phyloP scores from a whole-genome alignment of 805 yeast genomes.

The Yarrowia divulgata region DNA sequence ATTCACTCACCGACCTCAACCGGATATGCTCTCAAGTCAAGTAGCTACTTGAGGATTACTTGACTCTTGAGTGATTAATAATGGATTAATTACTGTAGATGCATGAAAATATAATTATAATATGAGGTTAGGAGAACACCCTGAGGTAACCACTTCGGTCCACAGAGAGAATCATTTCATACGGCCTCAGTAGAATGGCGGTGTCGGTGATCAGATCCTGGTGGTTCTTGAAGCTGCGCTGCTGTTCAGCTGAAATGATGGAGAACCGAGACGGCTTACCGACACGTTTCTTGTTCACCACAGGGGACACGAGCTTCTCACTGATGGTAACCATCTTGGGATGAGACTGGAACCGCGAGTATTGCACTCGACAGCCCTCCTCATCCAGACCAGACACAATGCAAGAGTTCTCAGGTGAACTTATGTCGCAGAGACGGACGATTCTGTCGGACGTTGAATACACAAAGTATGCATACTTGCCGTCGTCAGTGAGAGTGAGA shows the following conservation, averaged over 20 bases:
- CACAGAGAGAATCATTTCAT: slow-evolving; percentile 66
- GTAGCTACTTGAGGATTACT: background rate
- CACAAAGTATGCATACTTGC: slow-evolving; percentile 19
- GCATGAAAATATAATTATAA: background rate
- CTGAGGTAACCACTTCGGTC: slow-evolving; percentile 73
- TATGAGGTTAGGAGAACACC: slow-evolving; percentile 52
- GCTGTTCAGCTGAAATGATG: slow-evolving; percentile 56
- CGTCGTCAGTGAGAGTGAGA: slow-evolving; percentile 29
- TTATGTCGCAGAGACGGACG: slow-evolving; percentile 52
- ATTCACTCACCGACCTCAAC: background rate
- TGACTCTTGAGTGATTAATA: background rate
- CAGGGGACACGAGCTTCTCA: slow-evolving; percentile 50
- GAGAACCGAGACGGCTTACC: slow-evolving; percentile 49
- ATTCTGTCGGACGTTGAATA: slow-evolving; percentile 44
- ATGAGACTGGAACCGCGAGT: slow-evolving; percentile 47
- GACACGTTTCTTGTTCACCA: slow-evolving; percentile 40
- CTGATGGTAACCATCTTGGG: slow-evolving; percentile 54
- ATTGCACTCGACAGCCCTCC: slow-evolving; percentile 43
- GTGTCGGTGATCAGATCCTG: slow-evolving; percentile 61
- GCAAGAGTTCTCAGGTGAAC: slow-evolving; percentile 48
- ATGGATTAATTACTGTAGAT: background rate
- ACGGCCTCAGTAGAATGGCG: slow-evolving; percentile 58
- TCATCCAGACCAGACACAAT: slow-evolving; percentile 49
- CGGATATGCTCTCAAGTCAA: no score
- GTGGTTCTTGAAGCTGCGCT: slow-evolving; percentile 55